Base-by-base conservation (phyloP, 1,139 yeast species). In the Diutina mesorugosa region DNA sequence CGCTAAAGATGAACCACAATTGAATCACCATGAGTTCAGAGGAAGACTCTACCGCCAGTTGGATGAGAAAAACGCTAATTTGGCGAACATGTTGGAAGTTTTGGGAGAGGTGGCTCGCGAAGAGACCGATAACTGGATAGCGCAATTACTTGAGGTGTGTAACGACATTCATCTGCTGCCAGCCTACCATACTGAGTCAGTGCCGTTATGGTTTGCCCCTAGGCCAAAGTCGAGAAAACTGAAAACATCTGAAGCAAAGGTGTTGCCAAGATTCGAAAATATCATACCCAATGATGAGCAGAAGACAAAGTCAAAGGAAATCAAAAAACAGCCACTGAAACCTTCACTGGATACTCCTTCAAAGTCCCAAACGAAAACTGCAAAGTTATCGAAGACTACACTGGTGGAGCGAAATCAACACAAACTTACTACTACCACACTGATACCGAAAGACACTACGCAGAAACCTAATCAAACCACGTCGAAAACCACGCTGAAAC, bases 201-300 rank as follows among this genome's bases (percentile, higher is more conserved):
- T 50, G 8, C 53, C 53, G 45, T n/a, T 50, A 38, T 50, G 53
- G 53, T 50, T 50, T 32, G 28, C 29, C 12, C 51, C 51, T 3
- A 35, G n/a, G n/a, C 14, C 41, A 5, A 35, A 35, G n/a, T 4
- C 26, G 12, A 9, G n/a, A n/a, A 35, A 35, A 35, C n/a, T 35
- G 14, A n/a, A 35, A 35, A 6, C 41, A 12, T 10, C 41, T 7
- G 14, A 8, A 12, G 6, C n/a, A 35, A 21, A 21, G 26, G 26
- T 21, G 26, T 21, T 21, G 26, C 26, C 26, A 3, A 21, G 26
- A 4, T 21, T 21, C 4, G 26, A 21, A 21, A 3, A 21, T 21
- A 21, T 4, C 26, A 21, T 21, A 21, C 26, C 26, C 26, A 21
- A 35, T 35, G 9, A 12, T 35, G 12, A 32, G 12, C 14, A 12